These are phyloP conservation scores for Sicyos edulis DNA, from an alignment of 306 rosid species.

Conservation along the genomic window DNA sequence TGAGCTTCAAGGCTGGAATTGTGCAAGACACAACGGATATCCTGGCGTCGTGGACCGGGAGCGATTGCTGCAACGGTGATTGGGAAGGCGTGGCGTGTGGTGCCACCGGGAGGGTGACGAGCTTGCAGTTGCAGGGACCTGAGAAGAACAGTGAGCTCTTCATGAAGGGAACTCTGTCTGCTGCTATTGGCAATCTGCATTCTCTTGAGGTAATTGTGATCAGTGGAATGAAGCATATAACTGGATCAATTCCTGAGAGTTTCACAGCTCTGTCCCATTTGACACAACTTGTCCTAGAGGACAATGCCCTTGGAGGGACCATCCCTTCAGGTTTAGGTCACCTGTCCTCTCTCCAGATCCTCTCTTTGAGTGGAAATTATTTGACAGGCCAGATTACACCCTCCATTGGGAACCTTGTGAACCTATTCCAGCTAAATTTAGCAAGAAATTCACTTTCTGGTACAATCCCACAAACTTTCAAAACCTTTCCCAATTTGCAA, in stretches of 20 bases:
- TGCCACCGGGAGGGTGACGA: constrained; percentile 65
- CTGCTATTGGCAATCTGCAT: constrained; percentile 60
- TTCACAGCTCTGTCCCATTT: constrained; percentile 65
- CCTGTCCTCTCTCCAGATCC: constrained; percentile 54
- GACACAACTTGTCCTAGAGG: constrained; percentile 63
- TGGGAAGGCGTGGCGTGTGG: constrained; percentile 93
- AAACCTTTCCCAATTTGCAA: constrained; percentile 43
- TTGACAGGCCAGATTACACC: constrained; percentile 72
- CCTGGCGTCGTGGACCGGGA: constrained; percentile 64
- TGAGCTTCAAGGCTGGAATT: constrained; percentile 68
- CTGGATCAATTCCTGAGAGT: constrained; percentile 67
- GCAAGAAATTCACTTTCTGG: constrained; percentile 65
- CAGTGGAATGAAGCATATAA: constrained; percentile 71
- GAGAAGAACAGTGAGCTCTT: constrained; percentile 34
- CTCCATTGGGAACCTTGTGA: constrained; percentile 48
- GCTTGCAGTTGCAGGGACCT: constrained; percentile 71
- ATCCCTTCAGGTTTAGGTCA: constrained; percentile 74
- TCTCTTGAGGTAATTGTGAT: constrained; percentile 78
- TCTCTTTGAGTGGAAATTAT: constrained; percentile 66
- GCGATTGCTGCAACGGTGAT: constrained; percentile 81
- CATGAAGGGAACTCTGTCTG: constrained; percentile 81
- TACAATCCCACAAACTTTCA: constrained; percentile 55
- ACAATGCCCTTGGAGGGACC: constrained; percentile 64
- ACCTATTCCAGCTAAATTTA: constrained; percentile 54
- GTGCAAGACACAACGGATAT: constrained; percentile 62